These are phyloP conservation scores for Saccharomycopsis fibuligera DNA, from an alignment of 805 yeast genomes.

Conservation along the genomic window DNA sequence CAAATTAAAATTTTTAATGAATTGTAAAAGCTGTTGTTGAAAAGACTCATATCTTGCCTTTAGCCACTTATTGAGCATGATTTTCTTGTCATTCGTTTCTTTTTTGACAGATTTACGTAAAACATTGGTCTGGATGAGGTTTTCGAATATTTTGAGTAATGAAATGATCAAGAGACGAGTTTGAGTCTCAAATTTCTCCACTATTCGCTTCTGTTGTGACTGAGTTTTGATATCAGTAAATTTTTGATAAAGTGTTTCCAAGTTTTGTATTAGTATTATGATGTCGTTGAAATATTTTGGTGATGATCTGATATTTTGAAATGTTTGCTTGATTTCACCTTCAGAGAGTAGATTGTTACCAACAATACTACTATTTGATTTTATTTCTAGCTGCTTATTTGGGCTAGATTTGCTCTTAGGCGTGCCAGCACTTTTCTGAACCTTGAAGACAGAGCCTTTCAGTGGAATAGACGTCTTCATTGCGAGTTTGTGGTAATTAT, in stretches of 20 bases:
- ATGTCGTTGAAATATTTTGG: constrained; percentile 51
- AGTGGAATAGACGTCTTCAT: too few relatives aligned
- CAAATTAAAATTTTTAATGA: constrained; percentile 32
- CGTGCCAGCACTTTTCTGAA: too few relatives aligned
- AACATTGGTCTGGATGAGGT: constrained; percentile 37
- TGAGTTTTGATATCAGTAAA: constrained; percentile 15
- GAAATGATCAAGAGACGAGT: constrained; percentile 37
- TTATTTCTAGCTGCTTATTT: not conserved
- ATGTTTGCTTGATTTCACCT: constrained; percentile 24
- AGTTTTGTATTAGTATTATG: constrained; percentile 38
- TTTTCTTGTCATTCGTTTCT: constrained; percentile 38
- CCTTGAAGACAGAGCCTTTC: too few relatives aligned
- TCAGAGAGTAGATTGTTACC: too few relatives aligned
- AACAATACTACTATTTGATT: too few relatives aligned
- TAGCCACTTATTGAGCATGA: constrained; percentile 56
- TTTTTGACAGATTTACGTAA: constrained; percentile 31
- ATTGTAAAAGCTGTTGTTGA: constrained; percentile 37
- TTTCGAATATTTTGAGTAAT: constrained; percentile 43
- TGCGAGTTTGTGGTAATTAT: too few relatives aligned
- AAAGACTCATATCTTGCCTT: constrained; percentile 49
- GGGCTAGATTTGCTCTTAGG: not conserved
- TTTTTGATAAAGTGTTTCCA: constrained; percentile 26
- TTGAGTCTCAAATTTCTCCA: constrained; percentile 5
- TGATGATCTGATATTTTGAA: constrained; percentile 33
- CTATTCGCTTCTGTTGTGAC: not conserved